Conservation (phyloP, 305 asterid genomes). For the Fraxinus velutina region DNA sequence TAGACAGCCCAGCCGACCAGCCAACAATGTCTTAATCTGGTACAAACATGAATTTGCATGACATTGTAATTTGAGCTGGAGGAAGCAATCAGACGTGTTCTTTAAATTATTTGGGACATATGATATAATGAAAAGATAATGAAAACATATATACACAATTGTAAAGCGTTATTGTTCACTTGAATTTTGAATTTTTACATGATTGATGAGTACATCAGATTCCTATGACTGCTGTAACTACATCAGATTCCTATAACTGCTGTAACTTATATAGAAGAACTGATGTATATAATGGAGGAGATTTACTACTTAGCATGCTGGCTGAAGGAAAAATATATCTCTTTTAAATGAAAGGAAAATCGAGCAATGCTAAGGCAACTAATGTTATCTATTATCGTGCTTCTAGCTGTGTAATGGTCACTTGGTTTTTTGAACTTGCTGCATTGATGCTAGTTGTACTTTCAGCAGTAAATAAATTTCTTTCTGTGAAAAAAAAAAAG, state of each 20-base stretch:
- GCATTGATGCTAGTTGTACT: slow-evolving; percentile 24
- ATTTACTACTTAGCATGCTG: neutral
- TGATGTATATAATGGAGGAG: neutral
- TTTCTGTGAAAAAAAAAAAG: slow-evolving; percentile 36
- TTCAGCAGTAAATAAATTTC: slow-evolving; percentile 11
- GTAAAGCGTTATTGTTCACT: neutral
- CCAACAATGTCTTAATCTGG: neutral
- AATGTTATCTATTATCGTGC: slow-evolving; percentile 18
- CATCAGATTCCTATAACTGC: neutral
- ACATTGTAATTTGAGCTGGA: neutral
- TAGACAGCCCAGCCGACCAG: neutral
- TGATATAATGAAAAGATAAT: neutral
- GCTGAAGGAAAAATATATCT: neutral
- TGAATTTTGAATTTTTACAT: neutral
- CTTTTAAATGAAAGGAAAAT: neutral
- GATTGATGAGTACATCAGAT: neutral
- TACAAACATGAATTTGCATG: neutral
- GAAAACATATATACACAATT: no score
- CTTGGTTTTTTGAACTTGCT: slow-evolving; percentile 27
- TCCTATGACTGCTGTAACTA: neutral
- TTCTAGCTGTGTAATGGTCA: slow-evolving; percentile 32
- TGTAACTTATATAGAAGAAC: neutral
- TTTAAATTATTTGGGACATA: neutral
- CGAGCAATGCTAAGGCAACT: neutral
- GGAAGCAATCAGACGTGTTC: neutral